Percentiles rank a stretch among this genome's conserved stretches.
Evolutionary conservation across 371 early-diverging fungal species (phyloP).

Genomic region (Mortierella sp.): DNA sequence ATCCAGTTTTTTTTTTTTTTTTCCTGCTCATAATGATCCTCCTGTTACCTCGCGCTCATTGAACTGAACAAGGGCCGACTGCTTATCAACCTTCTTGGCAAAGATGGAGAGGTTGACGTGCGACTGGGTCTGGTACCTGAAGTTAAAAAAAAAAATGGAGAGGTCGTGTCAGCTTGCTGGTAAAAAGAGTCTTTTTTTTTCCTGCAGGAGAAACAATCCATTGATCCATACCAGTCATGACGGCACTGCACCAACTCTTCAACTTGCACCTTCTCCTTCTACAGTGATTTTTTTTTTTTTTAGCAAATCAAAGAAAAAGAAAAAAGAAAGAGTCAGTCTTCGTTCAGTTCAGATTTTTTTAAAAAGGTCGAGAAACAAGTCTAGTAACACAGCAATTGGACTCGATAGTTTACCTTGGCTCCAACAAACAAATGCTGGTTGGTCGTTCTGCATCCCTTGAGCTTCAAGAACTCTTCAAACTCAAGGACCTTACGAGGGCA

Average conservation of each 20-base stretch:
- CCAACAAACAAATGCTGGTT: conserved; percentile 85
- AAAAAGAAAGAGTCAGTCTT: not conserved
- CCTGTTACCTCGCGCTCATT: conserved; percentile 42
- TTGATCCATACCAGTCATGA: conserved; percentile 76
- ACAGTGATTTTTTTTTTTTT: too few species aligned
- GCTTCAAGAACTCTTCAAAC: conserved; percentile 97
- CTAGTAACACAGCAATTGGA: not conserved
- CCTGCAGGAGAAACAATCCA: not conserved
- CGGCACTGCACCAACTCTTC: conserved; percentile 81
- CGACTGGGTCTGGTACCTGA: conserved; percentile 85
- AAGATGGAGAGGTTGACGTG: conserved; percentile 89
- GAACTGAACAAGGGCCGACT: conserved; percentile 74
- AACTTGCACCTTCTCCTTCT: conserved; percentile 35
- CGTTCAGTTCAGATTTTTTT: not conserved
- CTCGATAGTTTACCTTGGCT: conserved; percentile 27
- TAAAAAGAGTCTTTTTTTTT: not conserved
- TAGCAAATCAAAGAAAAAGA: conserved; percentile 4
- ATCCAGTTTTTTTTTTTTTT: not conserved
- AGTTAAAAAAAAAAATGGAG: not conserved
- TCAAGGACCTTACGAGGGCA: conserved; percentile 91
- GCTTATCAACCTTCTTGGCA: conserved; percentile 88
- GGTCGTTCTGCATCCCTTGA: conserved; percentile 87
- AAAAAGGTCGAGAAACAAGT: not conserved
- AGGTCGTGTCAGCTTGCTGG: not conserved
- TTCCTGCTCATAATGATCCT: not conserved